Evolutionary conservation across 176 grass and related monocot species (phyloP), one percentile per base, ranked within the genome.

Genomic region (Oryza glumipatula): DNA sequence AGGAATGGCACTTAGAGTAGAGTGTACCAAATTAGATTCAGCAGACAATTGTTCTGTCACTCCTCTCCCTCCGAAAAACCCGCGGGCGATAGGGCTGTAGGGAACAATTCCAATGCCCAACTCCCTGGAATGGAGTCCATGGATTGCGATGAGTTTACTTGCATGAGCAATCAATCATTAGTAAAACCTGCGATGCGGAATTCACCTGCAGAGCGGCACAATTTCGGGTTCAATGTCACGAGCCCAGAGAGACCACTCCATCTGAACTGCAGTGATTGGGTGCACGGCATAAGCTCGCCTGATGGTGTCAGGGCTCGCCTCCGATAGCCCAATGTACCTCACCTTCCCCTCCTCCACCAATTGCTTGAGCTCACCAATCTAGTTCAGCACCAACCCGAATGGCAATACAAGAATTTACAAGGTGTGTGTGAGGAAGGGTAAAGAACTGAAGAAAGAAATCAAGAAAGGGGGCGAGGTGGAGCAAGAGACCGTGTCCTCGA

Each of bases 221-320:
- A 97, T 92, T 63, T 97, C 92, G 14, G 83, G 75, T 52, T 97
- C 95, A 26, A 97, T 92, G 14, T 97, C 95, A 2, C 92, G 90
- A 77, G 86, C 87, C 95, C 92, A 97, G 15, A 94, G 90, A 56
- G 95, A 97, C 92, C 92, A 97, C 63, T 97, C 95, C 90, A 97
- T 94, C 88, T 94, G 95, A 74, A 97, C 78, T 10, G 92, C 90
- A 1, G 86, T 72, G 82, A 97, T 73, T 2, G 92, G 95, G 30
- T 97, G 95, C 70, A 97, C 92, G 0, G 88, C 84, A 33, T 97
- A 88, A 2, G 92, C 94, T 41, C 90, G 88, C 81, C 90, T 74
- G 19, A 97, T 94, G 3, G 95, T 97, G 77, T 94, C 88, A 0
- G 95, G 86, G 80, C 95, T 94, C 3, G 92, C 92, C 66, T 97